Conservation (phyloP, 176 grass and related monocot species). For the Canna indica region DNA sequence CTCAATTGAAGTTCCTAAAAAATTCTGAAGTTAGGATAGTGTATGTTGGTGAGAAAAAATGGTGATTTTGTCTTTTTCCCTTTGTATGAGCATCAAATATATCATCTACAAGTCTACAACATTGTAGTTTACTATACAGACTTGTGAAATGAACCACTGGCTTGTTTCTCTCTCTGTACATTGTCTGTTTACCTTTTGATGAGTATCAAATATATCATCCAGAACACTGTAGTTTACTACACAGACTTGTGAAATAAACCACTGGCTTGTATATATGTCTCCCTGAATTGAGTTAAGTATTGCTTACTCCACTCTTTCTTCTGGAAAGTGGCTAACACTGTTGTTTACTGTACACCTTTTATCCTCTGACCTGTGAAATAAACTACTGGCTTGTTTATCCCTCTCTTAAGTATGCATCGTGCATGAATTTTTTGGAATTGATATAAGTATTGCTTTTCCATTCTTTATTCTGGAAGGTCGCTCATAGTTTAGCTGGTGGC, state of each 20-base stretch:
- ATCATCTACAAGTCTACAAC: not conserved
- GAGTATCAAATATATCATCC: not conserved
- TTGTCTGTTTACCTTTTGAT: too few species aligned
- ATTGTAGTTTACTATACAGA: not conserved
- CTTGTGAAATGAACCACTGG: too few species aligned
- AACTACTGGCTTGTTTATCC: too few species aligned
- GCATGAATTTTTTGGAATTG: not conserved
- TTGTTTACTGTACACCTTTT: too few species aligned
- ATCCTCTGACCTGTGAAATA: too few species aligned
- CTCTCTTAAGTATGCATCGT: not conserved
- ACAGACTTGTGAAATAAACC: too few species aligned
- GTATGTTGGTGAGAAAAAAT: not conserved
- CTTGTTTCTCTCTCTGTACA: too few species aligned
- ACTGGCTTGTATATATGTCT: too few species aligned
- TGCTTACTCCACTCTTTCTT: too few species aligned
- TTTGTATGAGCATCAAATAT: not conserved
- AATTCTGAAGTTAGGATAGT: not conserved
- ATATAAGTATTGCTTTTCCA: not conserved
- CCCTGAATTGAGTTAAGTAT: too few species aligned
- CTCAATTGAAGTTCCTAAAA: not conserved
- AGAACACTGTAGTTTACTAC: not conserved
- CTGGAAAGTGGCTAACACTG: too few species aligned
- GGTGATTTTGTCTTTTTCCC: not conserved
- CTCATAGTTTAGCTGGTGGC: not conserved
- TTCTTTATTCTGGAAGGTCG: not conserved